Conservation (phyloP, 345 rosid species). For the Syzygium grande region DNA sequence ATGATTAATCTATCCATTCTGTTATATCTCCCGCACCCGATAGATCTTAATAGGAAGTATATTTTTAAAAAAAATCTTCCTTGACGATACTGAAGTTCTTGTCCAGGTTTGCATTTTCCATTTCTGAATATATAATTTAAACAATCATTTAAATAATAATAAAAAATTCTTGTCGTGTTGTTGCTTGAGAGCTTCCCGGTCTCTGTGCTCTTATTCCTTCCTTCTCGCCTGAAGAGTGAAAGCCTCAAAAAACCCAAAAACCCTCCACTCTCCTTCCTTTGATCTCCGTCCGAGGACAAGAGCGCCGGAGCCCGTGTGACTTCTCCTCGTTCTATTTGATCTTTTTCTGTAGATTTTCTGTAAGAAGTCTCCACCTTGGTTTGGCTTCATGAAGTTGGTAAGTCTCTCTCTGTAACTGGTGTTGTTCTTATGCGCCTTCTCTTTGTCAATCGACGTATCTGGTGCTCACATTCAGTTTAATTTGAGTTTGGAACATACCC, state of each 20-base stretch:
- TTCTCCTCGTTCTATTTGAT: not conserved
- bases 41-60: not conserved
- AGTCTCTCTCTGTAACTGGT: conserved; percentile 15
- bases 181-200: no score
- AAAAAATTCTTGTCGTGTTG: not conserved
- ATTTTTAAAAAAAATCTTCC: not conserved
- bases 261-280: not conserved
- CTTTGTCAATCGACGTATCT: not conserved
- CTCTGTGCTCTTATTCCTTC: no score
- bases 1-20: not conserved
- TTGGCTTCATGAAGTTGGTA: conserved; percentile 48
- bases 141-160: not conserved
- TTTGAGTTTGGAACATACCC: not conserved
- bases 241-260: not conserved
- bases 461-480: not conserved
- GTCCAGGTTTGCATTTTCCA: not conserved
- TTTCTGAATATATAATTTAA: not conserved
- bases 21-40: not conserved
- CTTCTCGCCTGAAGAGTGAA: no score
- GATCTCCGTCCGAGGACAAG: not conserved
- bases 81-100: not conserved
- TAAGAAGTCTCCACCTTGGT: not conserved
- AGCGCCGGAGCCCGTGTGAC: not conserved
- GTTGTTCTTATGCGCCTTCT: not conserved
- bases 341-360: not conserved